A percentile compares a stretch with the other conserved stretches of the same genome.
These are phyloP conservation scores for Pisolithus marmoratus DNA, from an alignment of 768 basidiomycete species.

Conservation along the genomic window DNA sequence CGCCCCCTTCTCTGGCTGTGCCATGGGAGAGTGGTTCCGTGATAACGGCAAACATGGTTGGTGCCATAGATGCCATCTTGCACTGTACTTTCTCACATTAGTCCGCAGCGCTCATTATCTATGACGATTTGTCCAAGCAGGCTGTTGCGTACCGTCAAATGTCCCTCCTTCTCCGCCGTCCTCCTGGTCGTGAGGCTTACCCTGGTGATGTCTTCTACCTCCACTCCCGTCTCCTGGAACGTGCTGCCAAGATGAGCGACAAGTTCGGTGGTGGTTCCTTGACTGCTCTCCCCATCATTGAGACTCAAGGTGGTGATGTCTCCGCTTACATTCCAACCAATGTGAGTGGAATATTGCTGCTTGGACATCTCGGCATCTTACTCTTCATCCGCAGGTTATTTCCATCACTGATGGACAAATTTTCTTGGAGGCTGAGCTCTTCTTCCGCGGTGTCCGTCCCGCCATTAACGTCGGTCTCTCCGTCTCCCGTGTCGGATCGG, in stretches of 20 bases:
- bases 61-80: constrained; percentile 16
- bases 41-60: constrained; percentile 99
- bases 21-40: constrained; percentile 99
- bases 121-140: constrained; percentile 99
- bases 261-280: constrained; percentile 98
- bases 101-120: constrained; percentile 84
- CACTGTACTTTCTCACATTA: constrained; percentile 8
- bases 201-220: constrained; percentile 99
- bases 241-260: constrained; percentile 99
- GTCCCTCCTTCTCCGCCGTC: constrained; percentile 99
- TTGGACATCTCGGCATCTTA: not conserved
- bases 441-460: constrained; percentile 99
- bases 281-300: constrained; percentile 98
- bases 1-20: constrained; percentile 99
- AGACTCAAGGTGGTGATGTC: constrained; percentile 99
- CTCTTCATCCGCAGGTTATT: constrained; percentile 64
- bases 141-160: constrained; percentile 99
- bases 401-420: constrained; percentile 99
- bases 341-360: constrained; percentile 36
- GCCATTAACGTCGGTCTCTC: constrained; percentile 99
- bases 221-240: constrained; percentile 99
- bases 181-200: constrained; percentile 99
- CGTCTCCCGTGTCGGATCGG: constrained; percentile 99
- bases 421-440: constrained; percentile 99
- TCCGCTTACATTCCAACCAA: constrained; percentile 98